phyloP scores from a whole-genome alignment of 106 monocot genomes.

The Dendrobium huoshanense region DNA sequence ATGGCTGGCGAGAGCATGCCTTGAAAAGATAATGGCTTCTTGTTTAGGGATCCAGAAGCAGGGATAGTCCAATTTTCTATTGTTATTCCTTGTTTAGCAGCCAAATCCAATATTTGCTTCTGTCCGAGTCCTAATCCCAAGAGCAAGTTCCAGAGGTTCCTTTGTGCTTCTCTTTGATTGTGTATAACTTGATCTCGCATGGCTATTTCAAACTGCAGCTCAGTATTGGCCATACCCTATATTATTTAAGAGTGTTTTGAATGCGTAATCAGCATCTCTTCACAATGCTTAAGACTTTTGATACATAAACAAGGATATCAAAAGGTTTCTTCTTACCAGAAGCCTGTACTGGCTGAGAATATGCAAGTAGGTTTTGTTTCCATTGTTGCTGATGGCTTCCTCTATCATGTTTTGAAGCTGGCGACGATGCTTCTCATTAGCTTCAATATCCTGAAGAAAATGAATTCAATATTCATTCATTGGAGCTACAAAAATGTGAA shows the following conservation, averaged over 20 bases:
- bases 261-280: background rate
- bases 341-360: conserved; percentile 97
- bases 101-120: conserved; percentile 66
- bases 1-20: conserved; percentile 11
- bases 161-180: conserved; percentile 78
- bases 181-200: conserved; percentile 94
- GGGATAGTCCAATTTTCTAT: conserved; percentile 66
- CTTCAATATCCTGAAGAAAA: conserved; percentile 72
- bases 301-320: background rate
- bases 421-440: conserved; percentile 62
- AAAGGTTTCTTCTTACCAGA: conserved; percentile 47
- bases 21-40: conserved; percentile 17
- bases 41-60: conserved; percentile 9
- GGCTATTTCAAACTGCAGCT: conserved; percentile 98
- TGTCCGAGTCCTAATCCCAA: conserved; percentile 77
- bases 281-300: background rate
- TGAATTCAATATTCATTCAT: background rate
- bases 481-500: background rate
- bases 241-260: background rate
- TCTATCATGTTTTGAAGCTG: conserved; percentile 93
- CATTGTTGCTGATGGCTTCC: conserved; percentile 83
- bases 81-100: conserved; percentile 73
- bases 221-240: conserved; percentile 89
- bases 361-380: conserved; percentile 80
- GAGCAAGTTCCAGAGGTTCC: conserved; percentile 85